Conservation (phyloP, 2,329 filamentous ascomycete genomes). For the Ophiostoma ulmi region DNA sequence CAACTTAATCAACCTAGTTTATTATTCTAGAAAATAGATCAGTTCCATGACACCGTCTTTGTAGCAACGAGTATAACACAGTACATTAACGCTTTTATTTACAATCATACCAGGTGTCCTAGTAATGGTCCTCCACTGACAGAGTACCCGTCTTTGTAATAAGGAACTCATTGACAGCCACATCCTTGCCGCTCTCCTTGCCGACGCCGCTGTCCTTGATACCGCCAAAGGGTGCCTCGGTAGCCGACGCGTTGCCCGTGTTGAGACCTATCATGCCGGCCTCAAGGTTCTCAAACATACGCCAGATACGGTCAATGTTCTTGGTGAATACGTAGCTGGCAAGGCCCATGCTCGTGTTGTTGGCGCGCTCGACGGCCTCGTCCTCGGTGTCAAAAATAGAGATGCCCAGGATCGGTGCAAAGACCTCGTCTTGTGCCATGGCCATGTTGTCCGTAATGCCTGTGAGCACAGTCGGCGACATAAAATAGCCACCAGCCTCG, state of each 20-base stretch:
- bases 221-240: conserved; percentile 44
- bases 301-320: conserved; percentile 53
- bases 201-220: conserved; percentile 47
- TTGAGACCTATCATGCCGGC: conserved; percentile 46
- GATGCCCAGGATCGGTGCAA: conserved; percentile 54
- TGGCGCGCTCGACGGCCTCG: conserved; percentile 50
- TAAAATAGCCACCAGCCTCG: conserved; percentile 57
- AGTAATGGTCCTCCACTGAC: conserved; percentile 39
- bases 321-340: conserved; percentile 37
- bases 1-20: no score
- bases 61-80: no score
- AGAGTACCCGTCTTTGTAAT: conserved; percentile 44
- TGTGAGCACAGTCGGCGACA: conserved; percentile 54
- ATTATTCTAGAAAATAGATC: no score
- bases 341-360: conserved; percentile 55
- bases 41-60: no score
- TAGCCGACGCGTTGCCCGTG: conserved; percentile 39
- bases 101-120: neutral
- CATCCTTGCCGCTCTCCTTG: conserved; percentile 46
- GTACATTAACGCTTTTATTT: neutral
- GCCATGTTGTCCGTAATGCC: conserved; percentile 46
- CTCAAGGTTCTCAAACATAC: conserved; percentile 55
- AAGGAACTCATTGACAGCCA: conserved; percentile 44
- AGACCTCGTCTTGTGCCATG: conserved; percentile 50
- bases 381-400: conserved; percentile 53